phyloP scores from a whole-genome alignment of 108 stramenopile genomes.

The Chaetoceros muelleri region DNA sequence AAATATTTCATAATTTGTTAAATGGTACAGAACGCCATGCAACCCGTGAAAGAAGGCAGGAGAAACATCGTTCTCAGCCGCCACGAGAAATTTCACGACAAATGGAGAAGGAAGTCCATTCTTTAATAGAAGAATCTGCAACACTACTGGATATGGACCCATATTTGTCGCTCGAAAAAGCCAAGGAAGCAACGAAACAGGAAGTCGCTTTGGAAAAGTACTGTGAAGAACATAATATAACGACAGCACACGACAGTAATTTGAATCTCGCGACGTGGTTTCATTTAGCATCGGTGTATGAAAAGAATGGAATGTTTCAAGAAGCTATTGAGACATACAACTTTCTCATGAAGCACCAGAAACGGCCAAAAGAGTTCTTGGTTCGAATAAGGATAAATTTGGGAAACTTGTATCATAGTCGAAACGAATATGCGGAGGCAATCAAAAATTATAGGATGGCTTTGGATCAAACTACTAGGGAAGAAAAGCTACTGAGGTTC shows the following conservation, averaged over 20 bases:
- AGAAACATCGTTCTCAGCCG: not conserved
- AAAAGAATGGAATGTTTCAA: constrained; percentile 62
- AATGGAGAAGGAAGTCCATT: constrained; percentile 61
- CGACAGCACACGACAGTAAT: constrained; percentile 41
- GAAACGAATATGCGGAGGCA: constrained; percentile 64
- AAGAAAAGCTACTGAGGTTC: constrained; percentile 48
- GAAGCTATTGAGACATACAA: constrained; percentile 70
- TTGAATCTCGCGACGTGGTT: constrained; percentile 73
- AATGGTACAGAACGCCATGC: too few relatives aligned
- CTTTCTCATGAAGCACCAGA: constrained; percentile 54
- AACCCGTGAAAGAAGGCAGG: not conserved
- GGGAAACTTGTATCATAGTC: constrained; percentile 81
- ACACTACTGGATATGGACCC: constrained; percentile 26
- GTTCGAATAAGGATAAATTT: constrained; percentile 75
- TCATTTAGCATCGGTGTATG: constrained; percentile 65
- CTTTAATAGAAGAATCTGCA: constrained; percentile 57
- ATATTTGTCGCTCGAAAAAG: constrained; percentile 56
- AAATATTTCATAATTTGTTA: too few relatives aligned
- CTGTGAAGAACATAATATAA: constrained; percentile 44
- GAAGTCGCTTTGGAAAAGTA: constrained; percentile 48
- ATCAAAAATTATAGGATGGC: constrained; percentile 87
- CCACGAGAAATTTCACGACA: constrained; percentile 23
- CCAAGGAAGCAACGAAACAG: constrained; percentile 71
- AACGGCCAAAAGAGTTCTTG: constrained; percentile 17
- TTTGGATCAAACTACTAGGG: constrained; percentile 65